A percentile compares a stretch with the other conserved stretches of the same genome.
phyloP scores from a whole-genome alignment of 805 yeast species.

The Helenozyma baotianmanensis region DNA sequence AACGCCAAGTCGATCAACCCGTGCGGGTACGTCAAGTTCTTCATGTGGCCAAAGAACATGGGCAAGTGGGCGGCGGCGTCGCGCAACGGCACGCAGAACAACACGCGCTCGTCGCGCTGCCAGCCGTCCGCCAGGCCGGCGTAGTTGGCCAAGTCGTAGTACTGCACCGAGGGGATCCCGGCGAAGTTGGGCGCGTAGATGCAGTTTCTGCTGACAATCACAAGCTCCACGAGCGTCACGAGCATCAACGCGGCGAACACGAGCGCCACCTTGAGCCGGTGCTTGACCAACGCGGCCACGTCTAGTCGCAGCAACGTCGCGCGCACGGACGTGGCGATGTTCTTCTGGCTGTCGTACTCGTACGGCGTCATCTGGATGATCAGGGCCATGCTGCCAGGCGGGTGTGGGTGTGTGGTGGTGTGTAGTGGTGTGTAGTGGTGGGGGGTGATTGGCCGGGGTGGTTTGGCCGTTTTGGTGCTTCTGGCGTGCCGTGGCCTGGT shows the following conservation, averaged over 20 bases:
- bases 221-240: conserved; percentile 11
- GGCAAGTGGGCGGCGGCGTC: conserved; percentile 90
- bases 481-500: too few species aligned
- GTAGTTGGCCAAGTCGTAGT: conserved; percentile 67
- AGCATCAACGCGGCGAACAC: conserved; percentile 6
- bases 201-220: conserved; percentile 9
- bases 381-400: conserved; percentile 5
- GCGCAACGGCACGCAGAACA: conserved; percentile 85
- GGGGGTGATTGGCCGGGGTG: too few species aligned
- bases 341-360: conserved; percentile 13
- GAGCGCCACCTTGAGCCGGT: conserved; percentile 10
- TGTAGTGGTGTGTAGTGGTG: neutral
- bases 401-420: neutral
- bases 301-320: conserved; percentile 3
- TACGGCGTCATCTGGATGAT: conserved; percentile 18
- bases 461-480: too few species aligned
- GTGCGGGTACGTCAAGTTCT: conserved; percentile 80
- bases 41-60: conserved; percentile 81
- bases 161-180: conserved; percentile 44
- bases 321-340: conserved; percentile 3
- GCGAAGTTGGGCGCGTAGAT: conserved; percentile 32
- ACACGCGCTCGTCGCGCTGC: conserved; percentile 71
- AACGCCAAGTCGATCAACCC: conserved; percentile 77
- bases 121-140: conserved; percentile 70
- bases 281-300: conserved; percentile 8